phyloP scores from a whole-genome alignment of 2,329 filamentous ascomycete genomes.

The Fusarium pseudocircinatum region DNA sequence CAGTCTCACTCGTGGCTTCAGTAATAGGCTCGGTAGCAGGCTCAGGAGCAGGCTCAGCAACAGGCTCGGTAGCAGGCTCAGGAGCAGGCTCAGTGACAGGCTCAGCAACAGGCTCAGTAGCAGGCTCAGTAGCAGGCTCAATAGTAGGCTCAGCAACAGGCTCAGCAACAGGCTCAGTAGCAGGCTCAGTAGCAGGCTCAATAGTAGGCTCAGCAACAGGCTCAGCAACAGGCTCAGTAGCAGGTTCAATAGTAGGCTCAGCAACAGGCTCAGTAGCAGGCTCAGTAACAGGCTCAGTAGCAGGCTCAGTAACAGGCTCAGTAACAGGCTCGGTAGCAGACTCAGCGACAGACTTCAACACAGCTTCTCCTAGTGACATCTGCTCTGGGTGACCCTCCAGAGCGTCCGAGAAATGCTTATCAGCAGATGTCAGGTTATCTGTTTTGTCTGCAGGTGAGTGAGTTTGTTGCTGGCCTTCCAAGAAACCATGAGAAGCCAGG shows the following conservation, averaged over 20 bases:
- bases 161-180: background rate
- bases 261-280: too few species aligned
- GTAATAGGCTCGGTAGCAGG: background rate
- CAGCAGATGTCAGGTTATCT: conserved; percentile 48
- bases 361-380: conserved; percentile 11
- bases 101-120: background rate
- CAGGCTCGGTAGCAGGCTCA: conserved; percentile 1
- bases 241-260: background rate
- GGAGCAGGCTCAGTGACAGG: background rate
- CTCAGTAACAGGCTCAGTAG: too few species aligned
- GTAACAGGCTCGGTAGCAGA: background rate
- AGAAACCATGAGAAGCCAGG: conserved; percentile 41
- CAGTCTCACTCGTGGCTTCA: background rate
- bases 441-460: conserved; percentile 32
- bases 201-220: background rate
- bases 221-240: background rate
- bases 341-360: background rate
- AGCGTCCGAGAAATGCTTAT: conserved; percentile 51
- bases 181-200: background rate
- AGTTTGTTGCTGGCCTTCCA: conserved; percentile 26
- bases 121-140: background rate
- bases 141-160: background rate
- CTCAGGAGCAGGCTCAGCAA: background rate
- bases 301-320: background rate
- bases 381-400: conserved; percentile 41